Evolutionary conservation across 2,329 filamentous ascomycete species (phyloP).

Genomic region (Nannizzia gypsea): DNA sequence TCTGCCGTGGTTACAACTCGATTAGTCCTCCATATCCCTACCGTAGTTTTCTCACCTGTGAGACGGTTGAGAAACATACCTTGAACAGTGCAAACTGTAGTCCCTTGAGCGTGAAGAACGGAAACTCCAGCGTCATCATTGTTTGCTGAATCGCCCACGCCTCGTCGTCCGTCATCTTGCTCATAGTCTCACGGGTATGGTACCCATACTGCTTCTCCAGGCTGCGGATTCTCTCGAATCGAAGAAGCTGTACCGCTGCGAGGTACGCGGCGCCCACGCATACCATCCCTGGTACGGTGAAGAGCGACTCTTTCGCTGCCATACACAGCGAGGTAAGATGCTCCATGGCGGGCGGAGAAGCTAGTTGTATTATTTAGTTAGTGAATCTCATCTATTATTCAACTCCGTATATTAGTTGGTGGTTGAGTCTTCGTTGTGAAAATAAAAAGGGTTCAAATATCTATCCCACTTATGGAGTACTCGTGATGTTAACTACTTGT

Average conservation of each 20-base stretch:
- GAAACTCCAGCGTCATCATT: constrained; percentile 44
- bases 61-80: constrained; percentile 22
- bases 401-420: not conserved
- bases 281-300: not conserved
- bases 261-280: constrained; percentile 20
- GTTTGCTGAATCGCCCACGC: constrained; percentile 40
- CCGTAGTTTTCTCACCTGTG: not conserved
- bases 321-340: not conserved
- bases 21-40: not conserved
- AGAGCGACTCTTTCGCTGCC: not conserved
- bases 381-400: not conserved
- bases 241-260: constrained; percentile 25
- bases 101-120: constrained; percentile 39
- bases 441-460: no score
- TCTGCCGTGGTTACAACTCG: constrained; percentile 22
- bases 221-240: constrained; percentile 29
- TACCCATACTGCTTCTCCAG: constrained; percentile 36
- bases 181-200: constrained; percentile 34
- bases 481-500: no score
- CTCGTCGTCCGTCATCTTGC: constrained; percentile 44
- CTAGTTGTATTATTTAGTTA: not conserved
- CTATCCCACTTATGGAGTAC: no score
- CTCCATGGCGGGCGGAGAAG: not conserved
- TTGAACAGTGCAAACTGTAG: constrained; percentile 50
- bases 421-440: no score